Evolutionary conservation across 148 eudicot species (phyloP), one percentile per base, ranked within the genome.

Genomic region (Rhododendron molle): DNA sequence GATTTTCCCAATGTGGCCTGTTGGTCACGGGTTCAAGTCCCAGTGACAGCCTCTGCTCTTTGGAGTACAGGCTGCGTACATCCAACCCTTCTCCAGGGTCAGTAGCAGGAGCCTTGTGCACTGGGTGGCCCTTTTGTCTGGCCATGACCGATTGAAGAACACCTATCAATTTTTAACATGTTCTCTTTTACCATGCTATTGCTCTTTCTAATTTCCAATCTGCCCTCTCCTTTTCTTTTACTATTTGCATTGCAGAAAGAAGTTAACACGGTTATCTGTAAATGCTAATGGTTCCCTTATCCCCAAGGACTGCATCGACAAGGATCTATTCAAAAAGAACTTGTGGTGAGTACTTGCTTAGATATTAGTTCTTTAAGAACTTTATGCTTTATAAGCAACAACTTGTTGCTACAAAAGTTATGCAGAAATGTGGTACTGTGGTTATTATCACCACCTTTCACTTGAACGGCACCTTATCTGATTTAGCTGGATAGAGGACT

Each of bases 211-310:
- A 49, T 56, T 49, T 81, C 76, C 21, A 49, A 50, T 46, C 38
- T 83, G 36, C n/a, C 44, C n/a, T 73, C 18, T 73, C 65, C 82
- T 7, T 83, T 49, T 38, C 74, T 74, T 26, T 7, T 18, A 36
- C 46, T 83, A 73, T 71, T 78, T 80, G 78, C 54, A 47, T 69
- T 88, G 87, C 93, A 97, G 99, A 81, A 92, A 95, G 88, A 93
- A 89, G 90, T 88, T 94, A 85, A 93, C 98, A 46, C 92, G 93
- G 32, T 85, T 95, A 72, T 92, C 97, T 72, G 98, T 97, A 65
- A 92, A 91, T 92, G 98, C 99, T 84, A 95, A 95, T 92, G 98
- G 98, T 65, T 88, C 93, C 69, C 86, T 91, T 84, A 85, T 95
- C 65, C 93, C 98, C 74, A 97, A 95, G 85, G 98, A 94, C 86